A percentile compares a stretch with the other conserved stretches of the same genome.
Evolutionary conservation across 163 green algal species (phyloP).

Genomic region (Volvox carteri): DNA sequence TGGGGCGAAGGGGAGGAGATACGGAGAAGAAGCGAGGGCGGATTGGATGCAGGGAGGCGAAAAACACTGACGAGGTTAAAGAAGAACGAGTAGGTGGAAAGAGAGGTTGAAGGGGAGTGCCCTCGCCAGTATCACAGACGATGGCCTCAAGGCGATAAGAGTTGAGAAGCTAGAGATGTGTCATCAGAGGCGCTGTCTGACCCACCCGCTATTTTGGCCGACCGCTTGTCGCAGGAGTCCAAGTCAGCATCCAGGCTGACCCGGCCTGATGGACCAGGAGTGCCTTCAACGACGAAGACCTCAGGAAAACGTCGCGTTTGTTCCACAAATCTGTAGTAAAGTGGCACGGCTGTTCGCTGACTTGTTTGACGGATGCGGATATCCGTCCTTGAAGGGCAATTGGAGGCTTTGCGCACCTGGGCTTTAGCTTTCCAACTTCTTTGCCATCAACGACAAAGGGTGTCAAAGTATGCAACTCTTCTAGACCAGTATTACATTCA

Average conservation of each 20-base stretch:
- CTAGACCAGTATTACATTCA: conserved; percentile 58
- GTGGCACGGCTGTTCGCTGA: neutral
- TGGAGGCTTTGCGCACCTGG: conserved; percentile 17
- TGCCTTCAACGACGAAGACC: conserved; percentile 41
- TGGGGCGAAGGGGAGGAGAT: neutral
- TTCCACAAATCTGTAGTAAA: conserved; percentile 60
- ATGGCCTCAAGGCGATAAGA: no score
- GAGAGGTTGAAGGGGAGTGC: neutral
- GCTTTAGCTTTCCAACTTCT: conserved; percentile 62
- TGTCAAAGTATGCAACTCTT: conserved; percentile 56
- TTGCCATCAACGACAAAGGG: conserved; percentile 53
- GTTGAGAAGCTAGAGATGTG: no score
- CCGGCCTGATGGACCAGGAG: neutral
- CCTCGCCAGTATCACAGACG: no score
- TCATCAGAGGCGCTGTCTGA: no score
- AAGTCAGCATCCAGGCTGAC: conserved; percentile 24
- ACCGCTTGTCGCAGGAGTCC: conserved; percentile 54
- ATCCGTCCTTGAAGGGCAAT: neutral
- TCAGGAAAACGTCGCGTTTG: conserved; percentile 52
- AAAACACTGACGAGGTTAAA: no score
- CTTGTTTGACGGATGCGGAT: neutral
- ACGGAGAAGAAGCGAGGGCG: neutral
- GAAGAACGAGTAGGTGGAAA: neutral
- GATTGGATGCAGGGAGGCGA: neutral
- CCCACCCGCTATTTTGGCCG: conserved; percentile 43